Evolutionary conservation across 202 grass and related monocot species (phyloP).

Genomic region (Setaria italica): DNA sequence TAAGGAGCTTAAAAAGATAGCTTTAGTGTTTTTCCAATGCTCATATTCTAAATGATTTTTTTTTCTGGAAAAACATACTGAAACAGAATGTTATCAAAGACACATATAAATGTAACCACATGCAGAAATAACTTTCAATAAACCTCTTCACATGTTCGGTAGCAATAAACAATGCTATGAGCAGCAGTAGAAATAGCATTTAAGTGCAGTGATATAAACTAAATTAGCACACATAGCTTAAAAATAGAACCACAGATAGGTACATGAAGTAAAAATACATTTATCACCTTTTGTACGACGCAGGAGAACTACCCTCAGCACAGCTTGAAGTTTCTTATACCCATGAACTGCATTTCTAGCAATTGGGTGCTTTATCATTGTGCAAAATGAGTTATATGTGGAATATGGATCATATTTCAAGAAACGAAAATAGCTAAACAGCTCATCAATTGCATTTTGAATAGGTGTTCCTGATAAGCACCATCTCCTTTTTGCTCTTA

Average conservation of each 20-base stretch:
- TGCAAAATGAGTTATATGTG: constrained; percentile 76
- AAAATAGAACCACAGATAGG: constrained; percentile 31
- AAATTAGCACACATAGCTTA: constrained; percentile 12
- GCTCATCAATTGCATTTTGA: constrained; percentile 95
- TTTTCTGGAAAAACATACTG: neutral
- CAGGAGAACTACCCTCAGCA: constrained; percentile 84
- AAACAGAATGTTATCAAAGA: constrained; percentile 4
- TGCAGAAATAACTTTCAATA: constrained; percentile 22
- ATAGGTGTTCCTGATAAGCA: constrained; percentile 99
- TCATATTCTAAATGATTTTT: neutral
- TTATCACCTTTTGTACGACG: constrained; percentile 94
- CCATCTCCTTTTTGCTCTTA: constrained; percentile 97
- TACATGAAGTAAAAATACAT: constrained; percentile 19
- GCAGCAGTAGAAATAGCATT: constrained; percentile 17
- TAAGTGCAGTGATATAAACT: constrained; percentile 32
- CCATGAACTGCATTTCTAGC: constrained; percentile 73
- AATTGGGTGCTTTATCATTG: constrained; percentile 91
- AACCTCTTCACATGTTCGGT: constrained; percentile 17
- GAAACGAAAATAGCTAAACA: constrained; percentile 98
- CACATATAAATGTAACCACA: constrained; percentile 10
- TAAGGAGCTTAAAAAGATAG: neutral
- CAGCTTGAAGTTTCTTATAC: constrained; percentile 94
- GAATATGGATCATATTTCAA: constrained; percentile 96
- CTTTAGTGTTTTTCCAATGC: constrained; percentile 19
- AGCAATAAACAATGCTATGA: constrained; percentile 25